Base-by-base conservation (phyloP, 768 basidiomycete species). In the Boletus eberwhitei region DNA sequence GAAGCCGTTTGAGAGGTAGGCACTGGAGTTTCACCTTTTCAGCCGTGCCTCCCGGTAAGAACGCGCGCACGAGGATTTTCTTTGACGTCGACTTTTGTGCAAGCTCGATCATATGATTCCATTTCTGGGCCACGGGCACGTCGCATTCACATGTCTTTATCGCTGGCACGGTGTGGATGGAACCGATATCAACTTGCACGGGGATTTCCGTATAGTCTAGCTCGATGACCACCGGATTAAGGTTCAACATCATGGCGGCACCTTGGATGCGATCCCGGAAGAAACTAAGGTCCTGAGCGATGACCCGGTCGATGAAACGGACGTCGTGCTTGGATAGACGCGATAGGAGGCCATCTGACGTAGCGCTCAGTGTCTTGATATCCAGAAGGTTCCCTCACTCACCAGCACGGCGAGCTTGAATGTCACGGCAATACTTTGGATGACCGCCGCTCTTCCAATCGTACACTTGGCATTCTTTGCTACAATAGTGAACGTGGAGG, bases 381-480 rank as follows among this genome's bases (percentile, higher is more conserved):
- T 34, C 29, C 32, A 4, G 11, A 21, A 16, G 12, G 17, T 17
- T 37, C 26, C 24, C 39, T 44, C 34, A 40, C 67, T 49, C 21
- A 69, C 67, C 48, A 38, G 64, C 59, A 39, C 58, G 64, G 38
- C 64, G 62, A 17, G 57, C 59, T 51, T 69, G 67, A 29, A 69
- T 69, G 37, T 62, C 62, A 17, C 50, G 59, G 35, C 67, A 69
- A 40, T 69, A 60, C 38, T 46, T 59, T 53, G 52, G 57, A 50
- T 71, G 68, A 4, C 56, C 52, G 12, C 69, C 68, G n/a, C 57
- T 53, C 51, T 59, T 69, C 67, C 67, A 69, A 36, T 69, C 67
- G 46, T 67, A 59, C 0, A 53, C 64, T 43, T 69, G 69, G 48
- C 69, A 71, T 51, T 69, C 68, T 44, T 55, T 69, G 53, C 65